Evolutionary conservation across 1,284 basidiomycete genomes (phyloP).

Genomic region (Boletellus deceptivus): DNA sequence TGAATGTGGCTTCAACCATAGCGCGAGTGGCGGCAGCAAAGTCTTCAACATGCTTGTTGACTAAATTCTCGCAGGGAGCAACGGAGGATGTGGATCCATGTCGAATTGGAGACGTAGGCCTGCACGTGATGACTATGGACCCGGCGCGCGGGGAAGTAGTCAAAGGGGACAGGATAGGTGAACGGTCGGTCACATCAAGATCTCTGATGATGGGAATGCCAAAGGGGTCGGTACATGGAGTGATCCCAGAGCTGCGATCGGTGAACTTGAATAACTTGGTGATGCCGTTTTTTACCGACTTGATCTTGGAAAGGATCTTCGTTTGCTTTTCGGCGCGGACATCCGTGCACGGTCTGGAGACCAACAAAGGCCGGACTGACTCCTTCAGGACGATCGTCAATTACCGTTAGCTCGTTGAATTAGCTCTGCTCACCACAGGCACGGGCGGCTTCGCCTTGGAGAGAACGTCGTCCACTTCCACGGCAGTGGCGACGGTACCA

Average conservation of each 20-base stretch:
- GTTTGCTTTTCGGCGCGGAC: slow-evolving; percentile 5
- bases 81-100: not conserved
- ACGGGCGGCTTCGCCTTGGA: slow-evolving; percentile 1
- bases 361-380: not conserved
- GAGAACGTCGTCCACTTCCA: not conserved
- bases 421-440: slow-evolving; percentile 7
- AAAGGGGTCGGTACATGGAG: not conserved
- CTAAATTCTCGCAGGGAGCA: not conserved
- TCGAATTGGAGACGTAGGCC: not conserved
- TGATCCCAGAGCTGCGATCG: not conserved
- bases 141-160: not conserved
- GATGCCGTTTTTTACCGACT: slow-evolving; percentile 15
- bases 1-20: not conserved
- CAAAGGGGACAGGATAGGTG: not conserved
- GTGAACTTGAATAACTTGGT: slow-evolving; percentile 18
- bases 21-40: not conserved
- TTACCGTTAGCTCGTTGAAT: not conserved
- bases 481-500: not conserved
- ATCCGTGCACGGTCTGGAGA: not conserved
- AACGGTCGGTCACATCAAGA: not conserved
- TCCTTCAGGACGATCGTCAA: not conserved
- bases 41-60: not conserved
- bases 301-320: slow-evolving; percentile 15
- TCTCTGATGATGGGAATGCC: not conserved
- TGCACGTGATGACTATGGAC: not conserved